phyloP scores from a whole-genome alignment of 257 asterid genomes.

The Salvia hispanica region DNA sequence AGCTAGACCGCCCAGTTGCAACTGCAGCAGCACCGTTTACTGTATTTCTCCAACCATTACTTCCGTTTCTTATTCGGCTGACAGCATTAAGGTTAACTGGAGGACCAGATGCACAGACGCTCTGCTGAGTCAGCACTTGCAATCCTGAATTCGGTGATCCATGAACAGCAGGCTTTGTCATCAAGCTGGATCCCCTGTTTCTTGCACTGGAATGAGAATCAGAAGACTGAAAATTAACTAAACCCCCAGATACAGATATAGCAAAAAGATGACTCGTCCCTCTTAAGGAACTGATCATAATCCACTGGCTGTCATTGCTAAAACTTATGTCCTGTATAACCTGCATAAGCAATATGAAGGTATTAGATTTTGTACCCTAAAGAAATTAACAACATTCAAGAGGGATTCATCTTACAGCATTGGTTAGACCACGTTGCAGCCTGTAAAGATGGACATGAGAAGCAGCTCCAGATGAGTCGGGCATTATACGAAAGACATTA shows the following conservation, averaged over 20 bases:
- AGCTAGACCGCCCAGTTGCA: constrained; percentile 63
- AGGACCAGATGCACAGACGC: constrained; percentile 49
- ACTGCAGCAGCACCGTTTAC: constrained; percentile 87
- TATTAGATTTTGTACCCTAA: constrained; percentile 11
- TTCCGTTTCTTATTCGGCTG: constrained; percentile 70
- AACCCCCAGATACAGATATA: constrained; percentile 70
- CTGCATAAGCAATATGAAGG: constrained; percentile 45
- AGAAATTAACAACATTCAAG: constrained; percentile 8
- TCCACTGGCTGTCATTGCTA: constrained; percentile 78
- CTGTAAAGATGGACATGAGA: constrained; percentile 70
- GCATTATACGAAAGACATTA: constrained; percentile 66
- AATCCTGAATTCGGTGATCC: constrained; percentile 47
- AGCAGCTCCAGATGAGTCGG: constrained; percentile 48
- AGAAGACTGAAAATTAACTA: constrained; percentile 34
- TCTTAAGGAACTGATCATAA: constrained; percentile 62
- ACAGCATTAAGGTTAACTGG: constrained; percentile 52
- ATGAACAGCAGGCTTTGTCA: constrained; percentile 40
- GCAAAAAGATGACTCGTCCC: constrained; percentile 94
- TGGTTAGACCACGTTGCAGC: constrained; percentile 89
- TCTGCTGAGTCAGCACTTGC: constrained; percentile 55
- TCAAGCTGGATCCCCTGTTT: constrained; percentile 33
- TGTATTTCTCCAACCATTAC: constrained; percentile 62
- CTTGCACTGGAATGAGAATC: constrained; percentile 43
- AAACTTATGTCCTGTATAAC: constrained; percentile 92
- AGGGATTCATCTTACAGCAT: constrained; percentile 59